phyloP scores from a whole-genome alignment of 805 yeast genomes.

The Ogataea trehaloabstinens region DNA sequence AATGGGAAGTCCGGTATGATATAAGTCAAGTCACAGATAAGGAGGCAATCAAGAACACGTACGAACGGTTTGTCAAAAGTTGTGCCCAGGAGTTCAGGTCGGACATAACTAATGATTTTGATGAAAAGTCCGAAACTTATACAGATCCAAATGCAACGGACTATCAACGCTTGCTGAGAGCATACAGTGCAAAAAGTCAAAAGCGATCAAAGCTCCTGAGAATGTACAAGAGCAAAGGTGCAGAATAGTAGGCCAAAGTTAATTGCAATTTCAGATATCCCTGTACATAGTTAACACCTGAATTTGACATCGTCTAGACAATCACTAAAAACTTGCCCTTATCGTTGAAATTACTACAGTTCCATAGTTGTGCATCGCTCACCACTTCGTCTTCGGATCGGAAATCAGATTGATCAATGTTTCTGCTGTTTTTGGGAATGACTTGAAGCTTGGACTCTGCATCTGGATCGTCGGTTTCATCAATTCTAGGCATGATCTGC shows the following conservation, averaged over 20 bases:
- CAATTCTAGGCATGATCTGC: constrained; percentile 29
- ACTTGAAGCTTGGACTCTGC: constrained; percentile 23
- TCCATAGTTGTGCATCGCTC: constrained; percentile 27
- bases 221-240: constrained; percentile 1
- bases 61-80: constrained; percentile 8
- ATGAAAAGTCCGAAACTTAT: constrained; percentile 8
- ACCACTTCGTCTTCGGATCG: constrained; percentile 18
- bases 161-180: constrained; percentile 28
- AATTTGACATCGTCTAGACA: constrained; percentile 8
- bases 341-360: constrained; percentile 25
- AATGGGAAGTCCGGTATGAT: constrained; percentile 30
- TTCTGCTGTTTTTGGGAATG: constrained; percentile 28
- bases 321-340: constrained; percentile 34
- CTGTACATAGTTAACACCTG: constrained; percentile 3
- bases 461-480: constrained; percentile 26
- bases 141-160: constrained; percentile 22
- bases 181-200: constrained; percentile 33
- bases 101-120: constrained; percentile 1
- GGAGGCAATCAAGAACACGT: constrained; percentile 10
- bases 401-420: constrained; percentile 22
- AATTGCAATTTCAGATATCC: not conserved
- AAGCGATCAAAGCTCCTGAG: constrained; percentile 15
- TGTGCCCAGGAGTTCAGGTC: constrained; percentile 1
- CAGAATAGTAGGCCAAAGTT: too few species aligned
- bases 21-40: constrained; percentile 19